phyloP scores from a whole-genome alignment of 441 rosid genomes.

The Hura crepitans region DNA sequence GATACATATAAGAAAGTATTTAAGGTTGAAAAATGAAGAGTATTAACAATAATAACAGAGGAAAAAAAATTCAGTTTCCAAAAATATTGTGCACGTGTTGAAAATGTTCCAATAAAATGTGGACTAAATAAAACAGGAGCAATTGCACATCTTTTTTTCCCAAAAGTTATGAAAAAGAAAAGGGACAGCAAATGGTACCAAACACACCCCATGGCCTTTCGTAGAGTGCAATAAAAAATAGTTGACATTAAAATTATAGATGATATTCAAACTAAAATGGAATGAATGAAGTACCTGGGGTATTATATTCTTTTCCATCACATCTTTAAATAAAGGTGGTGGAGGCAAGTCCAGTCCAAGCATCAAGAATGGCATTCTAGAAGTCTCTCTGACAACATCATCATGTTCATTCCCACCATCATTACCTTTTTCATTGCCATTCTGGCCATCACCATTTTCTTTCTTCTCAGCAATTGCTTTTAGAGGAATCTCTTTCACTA shows the following conservation, averaged over 20 bases:
- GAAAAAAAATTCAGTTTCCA: no score
- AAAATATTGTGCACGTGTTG: no score
- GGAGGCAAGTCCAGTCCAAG: constrained; percentile 97
- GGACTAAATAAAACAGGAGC: no score
- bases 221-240: neutral
- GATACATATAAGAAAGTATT: no score
- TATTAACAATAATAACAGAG: no score
- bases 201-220: neutral
- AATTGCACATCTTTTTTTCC: no score
- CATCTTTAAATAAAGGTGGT: constrained; percentile 90
- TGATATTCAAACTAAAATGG: neutral
- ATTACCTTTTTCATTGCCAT: constrained; percentile 16
- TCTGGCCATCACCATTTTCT: constrained; percentile 40
- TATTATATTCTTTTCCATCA: constrained; percentile 95
- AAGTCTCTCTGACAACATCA: constrained; percentile 42
- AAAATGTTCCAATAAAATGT: no score
- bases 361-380: constrained; percentile 89
- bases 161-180: no score
- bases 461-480: constrained; percentile 41
- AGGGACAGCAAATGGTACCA: no score
- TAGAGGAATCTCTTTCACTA: constrained; percentile 66
- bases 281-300: constrained; percentile 60
- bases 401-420: constrained; percentile 33
- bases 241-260: neutral
- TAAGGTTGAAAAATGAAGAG: no score